Base-by-base conservation (phyloP, 2,329 filamentous ascomycete species). In the Venturia carpophila region DNA sequence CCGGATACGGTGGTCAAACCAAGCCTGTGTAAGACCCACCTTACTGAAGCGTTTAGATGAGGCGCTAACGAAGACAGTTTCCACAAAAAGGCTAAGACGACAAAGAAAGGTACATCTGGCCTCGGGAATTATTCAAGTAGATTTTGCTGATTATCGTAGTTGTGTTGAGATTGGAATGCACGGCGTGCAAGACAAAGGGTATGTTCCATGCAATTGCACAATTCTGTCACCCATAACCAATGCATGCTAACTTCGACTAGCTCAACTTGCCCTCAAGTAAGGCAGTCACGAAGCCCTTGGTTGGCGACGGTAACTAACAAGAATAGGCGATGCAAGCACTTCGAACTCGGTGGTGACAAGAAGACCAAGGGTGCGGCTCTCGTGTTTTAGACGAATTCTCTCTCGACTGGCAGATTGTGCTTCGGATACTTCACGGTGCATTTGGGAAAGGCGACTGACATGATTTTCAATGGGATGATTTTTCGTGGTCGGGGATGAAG, bases 31-130 rank as follows among this genome's bases (percentile, higher is more conserved):
- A 45, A 45, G 42, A 5, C 9, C 39, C 10, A 9, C 39, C 2
- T 41, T 9, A 15, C 39, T 11, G 4, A 15, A 41, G 9, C 10
- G 39, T 10, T 9, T 41, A 41, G 2, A 15, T 9, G 4, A 41
- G 4, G 10, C 10, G 39, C 39, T 41, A 15, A 41, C 39, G 4
- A 45, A n/a, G 39, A 17, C 17, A 45, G 42, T 78, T 99, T 97
- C 90, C 94, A 97, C 91, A 99, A 97, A 89, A 97, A 97, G 86
- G 94, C 94, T 73, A 99, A 99, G 90, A 99, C 94, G 74, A 99
- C 94, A 79, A 99, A 99, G 91, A 99, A 99, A 89, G 39, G 39
- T 41, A 41, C 9, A 41, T 11, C 3, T 10, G 39, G 15, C 10
- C 15, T 41, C 39, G 39, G 39, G 15, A 41, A 11, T 9, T 15